Conservation (phyloP, 306 rosid species). For the Macrotyloma uniflorum region DNA sequence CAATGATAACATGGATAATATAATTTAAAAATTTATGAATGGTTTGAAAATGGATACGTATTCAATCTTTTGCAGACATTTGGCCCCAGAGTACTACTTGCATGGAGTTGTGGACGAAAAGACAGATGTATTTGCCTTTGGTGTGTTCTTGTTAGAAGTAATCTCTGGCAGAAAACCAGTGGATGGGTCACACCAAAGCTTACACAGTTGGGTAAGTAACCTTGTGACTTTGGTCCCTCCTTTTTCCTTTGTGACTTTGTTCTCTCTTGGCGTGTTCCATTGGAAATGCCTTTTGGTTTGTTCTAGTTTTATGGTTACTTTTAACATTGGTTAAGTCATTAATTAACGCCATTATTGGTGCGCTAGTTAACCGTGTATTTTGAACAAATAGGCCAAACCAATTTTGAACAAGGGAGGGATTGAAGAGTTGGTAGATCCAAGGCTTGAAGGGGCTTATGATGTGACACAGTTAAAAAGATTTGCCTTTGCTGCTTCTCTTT, state of each 20-base stretch:
- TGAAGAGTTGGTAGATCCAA: constrained; percentile 79
- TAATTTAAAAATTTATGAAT: neutral
- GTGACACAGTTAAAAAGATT: constrained; percentile 57
- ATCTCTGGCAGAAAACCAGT: constrained; percentile 93
- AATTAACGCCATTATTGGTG: neutral
- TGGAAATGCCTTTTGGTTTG: constrained; percentile 30
- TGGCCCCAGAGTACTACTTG: constrained; percentile 95
- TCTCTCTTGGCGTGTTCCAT: constrained; percentile 11
- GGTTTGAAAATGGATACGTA: constrained; percentile 15
- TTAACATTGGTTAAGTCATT: constrained; percentile 20
- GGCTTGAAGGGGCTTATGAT: constrained; percentile 78
- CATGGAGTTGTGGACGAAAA: constrained; percentile 99
- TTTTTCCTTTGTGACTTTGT: neutral
- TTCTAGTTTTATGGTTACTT: constrained; percentile 23
- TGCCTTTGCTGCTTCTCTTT: constrained; percentile 80
- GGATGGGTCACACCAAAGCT: constrained; percentile 89
- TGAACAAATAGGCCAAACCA: constrained; percentile 77
- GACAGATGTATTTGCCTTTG: constrained; percentile 98
- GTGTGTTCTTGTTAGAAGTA: constrained; percentile 81
- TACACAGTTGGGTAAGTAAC: constrained; percentile 79
- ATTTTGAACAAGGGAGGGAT: constrained; percentile 73
- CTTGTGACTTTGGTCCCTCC: neutral
- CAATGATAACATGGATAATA: neutral
- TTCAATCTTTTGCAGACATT: constrained; percentile 55
- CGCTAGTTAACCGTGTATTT: neutral